Percentiles rank a stretch among this genome's conserved stretches.
Evolutionary conservation across 371 early-diverging fungal genomes (phyloP).

Genomic region (Mucor saturninus): DNA sequence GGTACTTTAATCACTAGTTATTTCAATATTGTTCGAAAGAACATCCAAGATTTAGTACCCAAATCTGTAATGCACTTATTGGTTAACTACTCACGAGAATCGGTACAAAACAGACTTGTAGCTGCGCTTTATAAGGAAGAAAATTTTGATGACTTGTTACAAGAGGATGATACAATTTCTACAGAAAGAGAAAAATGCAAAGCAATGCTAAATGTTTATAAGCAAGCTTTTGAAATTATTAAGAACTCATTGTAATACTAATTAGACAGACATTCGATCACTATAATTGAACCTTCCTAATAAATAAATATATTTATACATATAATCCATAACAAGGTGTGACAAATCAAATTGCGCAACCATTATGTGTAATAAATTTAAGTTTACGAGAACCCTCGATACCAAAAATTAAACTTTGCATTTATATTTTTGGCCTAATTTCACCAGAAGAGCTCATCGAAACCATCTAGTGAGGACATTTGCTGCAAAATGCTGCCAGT

Average conservation of each 20-base stretch:
- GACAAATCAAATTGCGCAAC: no score
- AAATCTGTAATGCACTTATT: slow-evolving; percentile 90
- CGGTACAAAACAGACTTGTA: slow-evolving; percentile 86
- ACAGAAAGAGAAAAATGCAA: slow-evolving; percentile 84
- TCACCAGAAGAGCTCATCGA: no score
- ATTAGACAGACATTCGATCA: neutral
- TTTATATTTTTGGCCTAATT: no score
- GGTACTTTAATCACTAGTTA: slow-evolving; percentile 79
- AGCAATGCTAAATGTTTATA: slow-evolving; percentile 81
- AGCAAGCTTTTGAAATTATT: slow-evolving; percentile 82
- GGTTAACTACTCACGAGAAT: slow-evolving; percentile 77
- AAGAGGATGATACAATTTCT: slow-evolving; percentile 83
- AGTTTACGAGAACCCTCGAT: no score
- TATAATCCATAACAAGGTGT: no score
- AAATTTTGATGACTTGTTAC: slow-evolving; percentile 73
- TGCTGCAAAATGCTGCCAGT: no score
- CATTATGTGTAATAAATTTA: no score
- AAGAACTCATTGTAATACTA: slow-evolving; percentile 67
- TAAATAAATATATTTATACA: no score
- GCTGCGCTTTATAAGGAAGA: slow-evolving; percentile 85
- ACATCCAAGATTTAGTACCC: slow-evolving; percentile 89
- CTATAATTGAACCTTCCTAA: no score
- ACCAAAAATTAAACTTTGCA: no score
- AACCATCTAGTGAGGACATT: no score
- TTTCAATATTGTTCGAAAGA: slow-evolving; percentile 83